Base-by-base conservation (phyloP, 176 grass and related monocot genomes). In the Aechmea fasciata region DNA sequence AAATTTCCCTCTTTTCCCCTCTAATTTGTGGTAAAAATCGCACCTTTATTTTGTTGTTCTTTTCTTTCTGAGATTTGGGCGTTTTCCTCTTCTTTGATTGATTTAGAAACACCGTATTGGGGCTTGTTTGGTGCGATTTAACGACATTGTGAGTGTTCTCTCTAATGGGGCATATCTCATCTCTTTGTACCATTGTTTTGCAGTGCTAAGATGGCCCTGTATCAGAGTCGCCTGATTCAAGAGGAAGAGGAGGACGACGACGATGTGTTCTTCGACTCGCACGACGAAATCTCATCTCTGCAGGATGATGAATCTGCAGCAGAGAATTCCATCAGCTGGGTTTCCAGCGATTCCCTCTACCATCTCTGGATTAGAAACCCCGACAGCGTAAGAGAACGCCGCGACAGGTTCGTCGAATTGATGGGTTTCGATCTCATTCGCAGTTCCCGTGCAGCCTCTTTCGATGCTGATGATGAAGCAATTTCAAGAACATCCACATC, bases 391-490 rank as follows among this genome's bases (percentile, higher is more conserved):
- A 67, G 50, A 54, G 72, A 80, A 76, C 66, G 83, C 0, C 71
- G 83, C 12, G 63, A 77, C n/a, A 85, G 51, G 9, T 85, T 85
- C 63, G 77, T 65, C 48, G 72, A 52, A 70, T 75, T 71, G 63
- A 68, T 85, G 71, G 71, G 68, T 47, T 64, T 76, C 22, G 77
- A 85, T 76, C 12, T 20, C 2, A 64, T 53, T 71, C 23, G 20
- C 66, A 70, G 53, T 52, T 65, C 33, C 1, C 2, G 12, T 63
- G 3, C 8, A 33, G 75, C 41, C 22, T 68, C 33, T 41, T 41
- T 77, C 2, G 13, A 66, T 48, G 50, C 14, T 51, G 18, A 25
- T 20, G 54, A 57, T 11, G 55, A 83, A 54, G 23, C 26, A 11
- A 22, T 25, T 20, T 47, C 49, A 47, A 70, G 52, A 1, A 28